phyloP scores from a whole-genome alignment of 345 rosid genomes.

The Rhizophora mangle region DNA sequence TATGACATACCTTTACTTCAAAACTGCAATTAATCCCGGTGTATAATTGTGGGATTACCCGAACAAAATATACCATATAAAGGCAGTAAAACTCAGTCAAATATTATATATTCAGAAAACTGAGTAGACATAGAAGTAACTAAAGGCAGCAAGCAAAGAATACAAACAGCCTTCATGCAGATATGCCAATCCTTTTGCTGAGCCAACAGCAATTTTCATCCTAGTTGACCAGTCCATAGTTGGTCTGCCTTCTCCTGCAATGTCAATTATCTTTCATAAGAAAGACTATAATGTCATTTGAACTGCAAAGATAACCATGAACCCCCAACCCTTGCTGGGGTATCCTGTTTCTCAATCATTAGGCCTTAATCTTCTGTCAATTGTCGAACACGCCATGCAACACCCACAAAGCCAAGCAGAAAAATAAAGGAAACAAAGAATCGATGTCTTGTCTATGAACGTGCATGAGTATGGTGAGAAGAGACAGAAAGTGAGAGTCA shows the following conservation, averaged over 20 bases:
- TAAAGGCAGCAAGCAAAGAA: background rate
- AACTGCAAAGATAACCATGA: constrained; percentile 3
- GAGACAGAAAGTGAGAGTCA: no score
- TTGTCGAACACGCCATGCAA: no score
- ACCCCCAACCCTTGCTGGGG: background rate
- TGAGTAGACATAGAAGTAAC: background rate
- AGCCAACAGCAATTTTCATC: constrained; percentile 20
- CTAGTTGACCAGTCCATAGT: constrained; percentile 21
- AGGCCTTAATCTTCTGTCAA: background rate
- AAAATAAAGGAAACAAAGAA: no score
- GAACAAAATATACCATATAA: background rate
- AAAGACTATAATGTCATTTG: constrained; percentile 15
- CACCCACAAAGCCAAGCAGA: no score
- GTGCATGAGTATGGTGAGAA: no score
- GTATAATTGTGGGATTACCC: constrained; percentile 32
- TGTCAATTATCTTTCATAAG: constrained; percentile 5
- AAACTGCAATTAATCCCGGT: constrained; percentile 29
- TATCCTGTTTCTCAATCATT: background rate
- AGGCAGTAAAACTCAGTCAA: background rate
- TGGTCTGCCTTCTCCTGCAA: constrained; percentile 56
- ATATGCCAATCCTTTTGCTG: constrained; percentile 25
- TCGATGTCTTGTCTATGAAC: no score
- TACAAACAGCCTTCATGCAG: constrained; percentile 28
- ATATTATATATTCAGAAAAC: background rate
- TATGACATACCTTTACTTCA: constrained; percentile 23